phyloP scores from a whole-genome alignment of 23 red algal genomes.

The Gracilaria vermiculophylla region DNA sequence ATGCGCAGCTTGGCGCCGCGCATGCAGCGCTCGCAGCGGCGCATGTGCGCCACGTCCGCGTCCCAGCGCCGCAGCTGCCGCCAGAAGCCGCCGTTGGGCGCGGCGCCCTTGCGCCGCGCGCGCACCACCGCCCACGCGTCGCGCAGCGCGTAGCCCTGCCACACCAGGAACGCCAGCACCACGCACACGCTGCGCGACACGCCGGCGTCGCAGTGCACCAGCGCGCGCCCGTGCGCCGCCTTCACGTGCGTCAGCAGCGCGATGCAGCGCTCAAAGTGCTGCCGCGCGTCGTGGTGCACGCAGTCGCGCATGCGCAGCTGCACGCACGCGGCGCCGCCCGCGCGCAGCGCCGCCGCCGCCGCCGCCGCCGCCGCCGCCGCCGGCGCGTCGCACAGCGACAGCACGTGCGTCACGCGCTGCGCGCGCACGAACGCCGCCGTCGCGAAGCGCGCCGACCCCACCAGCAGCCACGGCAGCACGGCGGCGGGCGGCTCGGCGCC shows the following conservation, averaged over 20 bases:
- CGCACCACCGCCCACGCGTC: background rate
- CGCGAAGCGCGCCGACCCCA: background rate
- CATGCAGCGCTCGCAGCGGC: background rate
- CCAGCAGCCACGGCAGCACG: background rate
- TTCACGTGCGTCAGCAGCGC: constrained; percentile 6
- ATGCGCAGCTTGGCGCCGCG: background rate
- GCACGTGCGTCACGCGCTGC: background rate
- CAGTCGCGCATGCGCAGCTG: background rate
- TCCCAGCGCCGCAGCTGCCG: background rate
- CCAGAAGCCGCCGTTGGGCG: background rate
- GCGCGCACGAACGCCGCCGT: background rate
- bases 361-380: background rate
- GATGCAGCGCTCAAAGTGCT: background rate
- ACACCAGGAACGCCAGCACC: background rate
- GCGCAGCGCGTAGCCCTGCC: background rate
- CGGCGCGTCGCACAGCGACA: background rate
- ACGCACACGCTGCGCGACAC: background rate
- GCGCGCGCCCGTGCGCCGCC: background rate
- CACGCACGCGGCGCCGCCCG: background rate
- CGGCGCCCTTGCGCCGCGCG: background rate
- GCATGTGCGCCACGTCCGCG: background rate
- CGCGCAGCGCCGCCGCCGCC: background rate
- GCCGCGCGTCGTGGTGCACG: background rate
- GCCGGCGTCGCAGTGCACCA: background rate
- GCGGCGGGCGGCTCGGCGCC: background rate